phyloP scores from a whole-genome alignment of 768 basidiomycete species.

The Chalciporus chontae region DNA sequence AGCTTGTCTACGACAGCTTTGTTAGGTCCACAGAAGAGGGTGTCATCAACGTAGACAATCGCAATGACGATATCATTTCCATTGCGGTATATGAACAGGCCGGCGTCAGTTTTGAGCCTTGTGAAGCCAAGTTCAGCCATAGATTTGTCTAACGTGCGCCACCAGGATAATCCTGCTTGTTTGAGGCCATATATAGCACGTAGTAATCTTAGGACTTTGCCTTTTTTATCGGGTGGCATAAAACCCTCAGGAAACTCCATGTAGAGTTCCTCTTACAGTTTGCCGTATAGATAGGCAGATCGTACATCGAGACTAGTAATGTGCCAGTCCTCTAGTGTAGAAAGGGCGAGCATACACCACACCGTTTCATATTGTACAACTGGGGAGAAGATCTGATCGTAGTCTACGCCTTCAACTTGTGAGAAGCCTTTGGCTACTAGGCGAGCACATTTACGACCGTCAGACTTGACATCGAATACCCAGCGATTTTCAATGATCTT shows the following conservation, averaged over 20 bases:
- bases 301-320: conserved; percentile 21
- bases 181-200: conserved; percentile 1
- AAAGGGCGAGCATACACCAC: conserved; percentile 14
- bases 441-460: conserved; percentile 12
- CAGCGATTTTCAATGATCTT: neutral
- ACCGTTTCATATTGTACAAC: conserved; percentile 5
- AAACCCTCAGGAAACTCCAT: conserved; percentile 1
- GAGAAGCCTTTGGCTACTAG: conserved; percentile 36
- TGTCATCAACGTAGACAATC: too few relatives aligned
- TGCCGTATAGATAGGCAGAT: neutral
- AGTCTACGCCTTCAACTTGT: conserved; percentile 32
- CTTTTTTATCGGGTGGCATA: neutral
- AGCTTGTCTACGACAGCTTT: too few relatives aligned
- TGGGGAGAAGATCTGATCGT: conserved; percentile 19
- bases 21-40: too few relatives aligned
- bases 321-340: conserved; percentile 19
- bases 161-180: conserved; percentile 5
- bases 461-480: neutral
- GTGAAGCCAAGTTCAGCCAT: too few relatives aligned
- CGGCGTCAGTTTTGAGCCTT: too few relatives aligned
- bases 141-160: neutral
- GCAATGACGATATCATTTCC: too few relatives aligned
- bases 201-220: neutral
- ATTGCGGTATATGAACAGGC: too few relatives aligned
- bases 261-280: neutral